phyloP scores from a whole-genome alignment of 2,329 filamentous ascomycete genomes.

The Thielaviopsis punctulata region DNA sequence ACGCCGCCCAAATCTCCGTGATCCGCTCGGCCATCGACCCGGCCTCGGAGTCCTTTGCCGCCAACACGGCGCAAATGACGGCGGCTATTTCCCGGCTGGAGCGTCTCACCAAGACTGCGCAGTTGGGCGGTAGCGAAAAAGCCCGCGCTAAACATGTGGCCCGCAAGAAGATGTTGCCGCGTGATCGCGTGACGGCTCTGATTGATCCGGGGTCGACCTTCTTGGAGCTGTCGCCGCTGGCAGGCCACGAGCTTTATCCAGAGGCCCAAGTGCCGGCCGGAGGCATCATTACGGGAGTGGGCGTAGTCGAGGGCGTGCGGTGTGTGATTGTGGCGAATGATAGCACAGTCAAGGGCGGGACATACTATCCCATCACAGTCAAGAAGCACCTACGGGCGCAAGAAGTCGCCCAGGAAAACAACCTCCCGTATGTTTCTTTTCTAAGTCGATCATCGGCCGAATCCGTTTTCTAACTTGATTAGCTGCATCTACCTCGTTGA shows the following conservation, averaged over 20 bases:
- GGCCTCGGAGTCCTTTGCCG: slow-evolving; percentile 58
- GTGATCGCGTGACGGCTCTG: slow-evolving; percentile 73
- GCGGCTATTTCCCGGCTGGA: slow-evolving; percentile 53
- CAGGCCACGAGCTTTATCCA: slow-evolving; percentile 69
- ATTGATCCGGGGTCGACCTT: slow-evolving; percentile 83
- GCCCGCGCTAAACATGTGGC: slow-evolving; percentile 74
- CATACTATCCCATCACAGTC: slow-evolving; percentile 92
- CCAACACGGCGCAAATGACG: slow-evolving; percentile 65
- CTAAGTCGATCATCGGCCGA: not conserved
- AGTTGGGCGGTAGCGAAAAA: slow-evolving; percentile 63
- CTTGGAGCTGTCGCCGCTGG: slow-evolving; percentile 82
- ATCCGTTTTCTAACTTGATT: not conserved
- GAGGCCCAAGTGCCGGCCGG: slow-evolving; percentile 78
- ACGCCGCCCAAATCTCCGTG: slow-evolving; percentile 68
- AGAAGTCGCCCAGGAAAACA: slow-evolving; percentile 77
- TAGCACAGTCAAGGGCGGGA: slow-evolving; percentile 91
- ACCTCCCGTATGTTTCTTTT: slow-evolving; percentile 35
- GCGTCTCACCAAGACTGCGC: slow-evolving; percentile 51
- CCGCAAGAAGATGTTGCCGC: slow-evolving; percentile 82
- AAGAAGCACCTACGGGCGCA: slow-evolving; percentile 95
- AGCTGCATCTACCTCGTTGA: slow-evolving; percentile 91
- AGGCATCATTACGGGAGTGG: slow-evolving; percentile 84
- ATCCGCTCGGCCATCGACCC: slow-evolving; percentile 62
- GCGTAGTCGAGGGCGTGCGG: slow-evolving; percentile 73
- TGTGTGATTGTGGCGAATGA: slow-evolving; percentile 94